Evolutionary conservation across 2,329 filamentous ascomycete species (phyloP).

Genomic region (Aspergillus ochraceoroseus): DNA sequence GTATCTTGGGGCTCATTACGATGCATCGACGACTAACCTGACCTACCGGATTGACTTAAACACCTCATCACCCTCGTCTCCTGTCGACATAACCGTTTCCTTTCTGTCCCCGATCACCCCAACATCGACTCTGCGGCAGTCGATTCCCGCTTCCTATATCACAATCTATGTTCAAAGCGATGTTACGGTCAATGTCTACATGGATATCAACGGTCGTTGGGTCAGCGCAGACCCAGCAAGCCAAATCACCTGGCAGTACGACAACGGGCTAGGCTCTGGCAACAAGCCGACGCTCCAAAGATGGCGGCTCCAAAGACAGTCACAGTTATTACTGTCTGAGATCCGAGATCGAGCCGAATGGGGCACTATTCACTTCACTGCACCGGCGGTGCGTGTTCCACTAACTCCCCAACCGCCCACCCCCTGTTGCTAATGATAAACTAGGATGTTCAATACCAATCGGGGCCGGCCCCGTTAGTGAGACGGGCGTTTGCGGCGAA

Average conservation of each 20-base stretch:
- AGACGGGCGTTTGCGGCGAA: constrained; percentile 65
- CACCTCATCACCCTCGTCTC: constrained; percentile 26
- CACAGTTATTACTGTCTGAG: constrained; percentile 69
- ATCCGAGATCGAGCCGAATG: constrained; percentile 71
- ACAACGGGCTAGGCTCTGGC: constrained; percentile 39
- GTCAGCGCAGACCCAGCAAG: constrained; percentile 69
- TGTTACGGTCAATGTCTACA: constrained; percentile 58
- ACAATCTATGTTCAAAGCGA: constrained; percentile 64
- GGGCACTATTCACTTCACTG: constrained; percentile 75
- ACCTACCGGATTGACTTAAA: constrained; percentile 57
- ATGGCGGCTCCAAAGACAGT: constrained; percentile 42
- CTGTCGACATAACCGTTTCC: constrained; percentile 56
- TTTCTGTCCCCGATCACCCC: constrained; percentile 75
- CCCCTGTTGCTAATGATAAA: constrained; percentile 15
- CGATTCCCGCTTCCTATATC: constrained; percentile 76
- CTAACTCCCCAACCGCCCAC: neutral
- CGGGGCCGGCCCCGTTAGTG: constrained; percentile 61
- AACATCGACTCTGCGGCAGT: constrained; percentile 72
- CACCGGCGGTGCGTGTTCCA: constrained; percentile 51
- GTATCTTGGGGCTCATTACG: constrained; percentile 60
- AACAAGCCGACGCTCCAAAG: constrained; percentile 39
- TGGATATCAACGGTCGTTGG: constrained; percentile 73
- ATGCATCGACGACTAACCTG: constrained; percentile 66
- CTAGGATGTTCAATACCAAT: constrained; percentile 61
- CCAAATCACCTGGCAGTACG: constrained; percentile 65